Evolutionary conservation across 805 yeast genomes (phyloP).

Genomic region (Yarrowia yakushimensis): DNA sequence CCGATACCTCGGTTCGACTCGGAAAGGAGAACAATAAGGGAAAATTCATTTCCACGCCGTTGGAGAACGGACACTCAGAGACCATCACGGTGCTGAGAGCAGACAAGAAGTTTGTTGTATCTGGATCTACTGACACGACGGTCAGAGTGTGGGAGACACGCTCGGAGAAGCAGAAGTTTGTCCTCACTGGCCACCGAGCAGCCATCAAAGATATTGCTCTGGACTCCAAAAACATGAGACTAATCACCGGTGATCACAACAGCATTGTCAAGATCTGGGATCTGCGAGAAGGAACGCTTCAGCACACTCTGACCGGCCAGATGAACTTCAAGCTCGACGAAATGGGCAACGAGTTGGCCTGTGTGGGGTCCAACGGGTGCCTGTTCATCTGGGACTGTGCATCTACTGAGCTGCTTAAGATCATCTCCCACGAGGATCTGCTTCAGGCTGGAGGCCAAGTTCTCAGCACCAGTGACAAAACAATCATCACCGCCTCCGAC

Average conservation of each 20-base stretch:
- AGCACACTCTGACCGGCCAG: background rate
- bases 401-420: background rate
- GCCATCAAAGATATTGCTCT: slow-evolving; percentile 6
- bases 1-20: background rate
- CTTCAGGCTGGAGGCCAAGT: background rate
- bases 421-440: background rate
- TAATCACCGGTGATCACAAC: background rate
- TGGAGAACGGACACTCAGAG: background rate
- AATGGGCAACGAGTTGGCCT: slow-evolving; percentile 1
- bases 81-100: background rate
- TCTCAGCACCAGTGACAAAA: background rate
- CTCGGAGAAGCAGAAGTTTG: background rate
- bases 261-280: slow-evolving; percentile 9
- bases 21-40: slow-evolving; percentile 4
- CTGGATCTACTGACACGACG: background rate
- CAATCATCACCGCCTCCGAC: background rate
- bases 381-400: background rate
- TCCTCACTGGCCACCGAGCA: background rate
- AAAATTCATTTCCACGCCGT: background rate
- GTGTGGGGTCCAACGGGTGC: slow-evolving; percentile 4
- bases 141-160: slow-evolving; percentile 14
- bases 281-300: background rate
- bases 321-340: slow-evolving; percentile 3
- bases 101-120: background rate
- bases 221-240: slow-evolving; percentile 13